Evolutionary conservation across 139 green algal genomes (phyloP).

Genomic region (Chlorella sp.): DNA sequence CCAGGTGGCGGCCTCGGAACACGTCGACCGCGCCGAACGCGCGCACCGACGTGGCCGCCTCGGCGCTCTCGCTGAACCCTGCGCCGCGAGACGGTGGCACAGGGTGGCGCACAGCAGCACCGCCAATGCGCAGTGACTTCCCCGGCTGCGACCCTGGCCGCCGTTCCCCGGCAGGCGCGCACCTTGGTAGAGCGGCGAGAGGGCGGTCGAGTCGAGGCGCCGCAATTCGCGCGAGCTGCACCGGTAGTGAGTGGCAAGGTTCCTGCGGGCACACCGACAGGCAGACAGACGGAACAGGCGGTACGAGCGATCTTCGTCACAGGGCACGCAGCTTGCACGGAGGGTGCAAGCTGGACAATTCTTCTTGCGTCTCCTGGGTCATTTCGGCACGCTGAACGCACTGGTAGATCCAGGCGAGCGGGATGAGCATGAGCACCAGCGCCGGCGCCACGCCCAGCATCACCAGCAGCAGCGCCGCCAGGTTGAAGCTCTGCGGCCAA

Average conservation of each 20-base stretch:
- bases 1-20: constrained; percentile 30
- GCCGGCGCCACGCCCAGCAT: constrained; percentile 36
- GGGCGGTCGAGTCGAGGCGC: constrained; percentile 55
- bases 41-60: constrained; percentile 41
- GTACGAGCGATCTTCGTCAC: too few species aligned
- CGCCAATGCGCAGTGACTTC: too few species aligned
- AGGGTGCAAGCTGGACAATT: too few species aligned
- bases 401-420: constrained; percentile 50
- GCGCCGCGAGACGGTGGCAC: background rate
- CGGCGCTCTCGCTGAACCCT: constrained; percentile 43
- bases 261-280: too few species aligned
- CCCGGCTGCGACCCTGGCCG: too few species aligned
- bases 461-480: background rate
- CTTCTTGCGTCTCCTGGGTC: too few species aligned
- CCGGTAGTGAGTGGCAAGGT: constrained; percentile 63
- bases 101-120: too few species aligned
- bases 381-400: too few species aligned
- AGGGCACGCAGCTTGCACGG: too few species aligned
- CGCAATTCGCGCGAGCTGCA: constrained; percentile 53
- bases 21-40: constrained; percentile 37
- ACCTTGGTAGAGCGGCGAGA: constrained; percentile 61
- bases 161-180: too few species aligned
- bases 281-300: too few species aligned
- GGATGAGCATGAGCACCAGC: constrained; percentile 51
- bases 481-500: background rate